Conservation (phyloP, 2,329 filamentous ascomycete species). For the Colletotrichum tropicicola region DNA sequence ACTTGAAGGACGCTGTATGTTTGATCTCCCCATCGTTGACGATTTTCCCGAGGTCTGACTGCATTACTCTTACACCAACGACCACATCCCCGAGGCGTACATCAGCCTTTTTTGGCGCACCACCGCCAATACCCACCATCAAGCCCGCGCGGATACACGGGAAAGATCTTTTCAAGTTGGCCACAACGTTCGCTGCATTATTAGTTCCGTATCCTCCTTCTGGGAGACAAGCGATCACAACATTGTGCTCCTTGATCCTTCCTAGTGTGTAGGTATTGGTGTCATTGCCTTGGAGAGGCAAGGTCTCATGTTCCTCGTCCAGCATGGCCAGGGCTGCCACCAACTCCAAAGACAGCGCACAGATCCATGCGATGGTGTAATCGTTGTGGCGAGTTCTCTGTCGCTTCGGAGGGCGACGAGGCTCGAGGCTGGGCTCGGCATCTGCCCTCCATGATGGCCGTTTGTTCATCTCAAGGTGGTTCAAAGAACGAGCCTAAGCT, state of each 20-base stretch:
- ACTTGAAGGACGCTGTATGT: neutral
- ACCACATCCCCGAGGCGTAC: slow-evolving; percentile 37
- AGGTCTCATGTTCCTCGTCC: slow-evolving; percentile 33
- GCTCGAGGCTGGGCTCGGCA: too few relatives aligned
- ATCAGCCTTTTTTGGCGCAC: slow-evolving; percentile 31
- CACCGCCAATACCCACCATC: slow-evolving; percentile 38
- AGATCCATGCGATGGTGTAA: slow-evolving; percentile 39
- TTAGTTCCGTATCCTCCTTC: slow-evolving; percentile 30
- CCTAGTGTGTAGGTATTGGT: slow-evolving; percentile 38
- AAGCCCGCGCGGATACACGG: neutral
- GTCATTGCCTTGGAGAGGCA: slow-evolving; percentile 29
- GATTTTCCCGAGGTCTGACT: slow-evolving; percentile 36
- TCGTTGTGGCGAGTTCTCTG: neutral
- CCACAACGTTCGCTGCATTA: neutral
- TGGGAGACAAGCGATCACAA: slow-evolving; percentile 37
- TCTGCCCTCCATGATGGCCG: too few relatives aligned
- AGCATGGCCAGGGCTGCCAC: slow-evolving; percentile 37
- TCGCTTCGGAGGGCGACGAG: too few relatives aligned
- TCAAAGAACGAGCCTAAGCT: too few relatives aligned
- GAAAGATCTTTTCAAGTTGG: neutral
- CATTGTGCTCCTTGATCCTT: slow-evolving; percentile 35
- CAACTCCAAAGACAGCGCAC: slow-evolving; percentile 34
- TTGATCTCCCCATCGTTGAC: slow-evolving; percentile 15
- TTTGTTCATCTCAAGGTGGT: too few relatives aligned
- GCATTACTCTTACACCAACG: slow-evolving; percentile 37